Evolutionary conservation across 176 grass and related monocot species (phyloP), one percentile per base, ranked within the genome.

Genomic region (Hordeum marinum): DNA sequence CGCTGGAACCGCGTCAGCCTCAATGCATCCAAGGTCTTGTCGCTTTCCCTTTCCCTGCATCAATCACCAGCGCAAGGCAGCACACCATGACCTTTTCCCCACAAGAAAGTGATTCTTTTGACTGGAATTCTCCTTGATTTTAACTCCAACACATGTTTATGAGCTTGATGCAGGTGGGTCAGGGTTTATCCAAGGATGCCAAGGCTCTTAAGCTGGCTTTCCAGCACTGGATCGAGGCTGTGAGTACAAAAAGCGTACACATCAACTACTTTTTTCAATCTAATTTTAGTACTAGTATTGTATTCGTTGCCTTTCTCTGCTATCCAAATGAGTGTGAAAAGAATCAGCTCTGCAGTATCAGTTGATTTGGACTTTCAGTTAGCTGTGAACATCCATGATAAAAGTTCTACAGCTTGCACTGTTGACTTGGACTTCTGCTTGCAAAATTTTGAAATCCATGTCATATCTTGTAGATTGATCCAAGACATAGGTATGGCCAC

Each of bases 201-300:
- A 90, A 79, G 80, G 93, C 93, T 87, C 87, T 93, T 45, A 95
- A 86, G 70, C 87, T 98, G 39, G 95, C 95, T 61, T 98, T 98
- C 87, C 93, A 95, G 74, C 95, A 98, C 91, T 98, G 95, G 95
- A 98, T 98, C 50, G 95, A 98, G 85, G 95, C 95, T 14, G 95
- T 98, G 67, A 90, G 94, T 92, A 42, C 81, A 88, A 57, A 45
- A 59, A 66, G 2, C 48, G n/a, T 93, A 59, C 83, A 78, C 9
- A 32, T 79, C 63, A 36, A 35, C 18, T 52, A 1, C 26, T 55
- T 0, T 24, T 81, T 76, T 41, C 63, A 50, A 61, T 11, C 7
- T 24, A 37, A 45, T 80, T 71, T 64, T 76, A 71, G 20, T 59
- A 82, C 1, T 31, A 36, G 48, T 62, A 6, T 39, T 72, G 34